Conservation (phyloP, 208 protist genomes). For the Wallacemonas sp. region DNA sequence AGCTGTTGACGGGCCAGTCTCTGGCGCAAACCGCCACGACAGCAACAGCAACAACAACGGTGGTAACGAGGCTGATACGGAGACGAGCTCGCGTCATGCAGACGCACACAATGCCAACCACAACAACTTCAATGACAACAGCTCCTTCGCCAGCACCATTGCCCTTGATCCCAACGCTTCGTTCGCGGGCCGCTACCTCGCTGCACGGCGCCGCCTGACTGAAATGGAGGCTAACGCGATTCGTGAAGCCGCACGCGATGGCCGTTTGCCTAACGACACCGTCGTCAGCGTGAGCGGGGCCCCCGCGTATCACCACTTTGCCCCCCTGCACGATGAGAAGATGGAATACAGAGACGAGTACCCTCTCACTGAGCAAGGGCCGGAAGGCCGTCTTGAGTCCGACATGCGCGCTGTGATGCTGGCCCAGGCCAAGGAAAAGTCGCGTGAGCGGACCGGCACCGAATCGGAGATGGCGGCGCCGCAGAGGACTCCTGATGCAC, state of each 20-base stretch:
- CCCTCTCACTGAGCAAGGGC: constrained; percentile 3
- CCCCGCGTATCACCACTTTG: constrained; percentile 8
- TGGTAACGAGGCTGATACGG: neutral
- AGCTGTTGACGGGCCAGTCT: too few species aligned
- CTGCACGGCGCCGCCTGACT: constrained; percentile 9
- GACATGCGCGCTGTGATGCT: neutral
- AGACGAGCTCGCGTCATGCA: neutral
- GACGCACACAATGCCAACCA: constrained; percentile 1
- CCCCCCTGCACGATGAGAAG: constrained; percentile 1
- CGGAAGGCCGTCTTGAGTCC: neutral
- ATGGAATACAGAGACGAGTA: constrained; percentile 6
- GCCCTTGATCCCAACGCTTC: constrained; percentile 16
- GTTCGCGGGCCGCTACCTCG: constrained; percentile 34
- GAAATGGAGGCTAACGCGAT: neutral
- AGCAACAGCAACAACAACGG: neutral
- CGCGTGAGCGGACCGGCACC: neutral
- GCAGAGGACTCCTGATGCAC: neutral
- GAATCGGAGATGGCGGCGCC: neutral
- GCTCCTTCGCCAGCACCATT: constrained; percentile 11
- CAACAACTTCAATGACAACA: too few species aligned
- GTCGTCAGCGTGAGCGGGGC: neutral
- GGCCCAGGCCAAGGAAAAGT: neutral
- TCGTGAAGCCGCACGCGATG: neutral
- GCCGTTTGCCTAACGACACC: constrained; percentile 3
- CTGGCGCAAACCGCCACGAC: neutral